Base-by-base conservation (phyloP, 148 eudicot species). In the Gaultheria prostrata region DNA sequence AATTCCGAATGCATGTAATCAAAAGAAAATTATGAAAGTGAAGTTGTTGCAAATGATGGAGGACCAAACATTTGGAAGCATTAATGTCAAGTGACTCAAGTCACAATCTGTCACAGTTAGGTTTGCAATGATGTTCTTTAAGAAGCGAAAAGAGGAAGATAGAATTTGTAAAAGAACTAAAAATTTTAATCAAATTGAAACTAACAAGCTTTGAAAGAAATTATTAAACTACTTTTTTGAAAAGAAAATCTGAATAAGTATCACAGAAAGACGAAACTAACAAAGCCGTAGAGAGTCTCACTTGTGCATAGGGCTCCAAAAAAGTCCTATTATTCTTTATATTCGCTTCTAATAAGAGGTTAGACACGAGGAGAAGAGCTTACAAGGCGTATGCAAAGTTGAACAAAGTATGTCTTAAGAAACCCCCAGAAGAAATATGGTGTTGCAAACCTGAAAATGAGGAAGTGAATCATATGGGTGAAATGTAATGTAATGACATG, bases 351-450 rank as follows among this genome's bases (percentile, higher is more conserved):
- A 7, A 59, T 59, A 21, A 21, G n/a, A 59, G 67, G 67, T 59
- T 8, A 18, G 67, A 21, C 26, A 0, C n/a, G 63, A 24, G 79
- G 54, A 78, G 65, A 5, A 24, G 75, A 39, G 86, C 93, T 84
- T 87, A 94, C 98, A 87, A 87, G 57, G 93, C 86, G 89, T 92
- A 94, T 53, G 97, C 99, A 49, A 92, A 48, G 79, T 93, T 89
- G 83, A 97, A 97, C 86, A 93, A 50, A 21, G 90, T 8, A 78
- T 48, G 86, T 85, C 81, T 92, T 93, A 94, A 49, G 71, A 87
- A 67, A 82, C 97, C 94, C 30, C 98, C 98, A 51, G 98, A 80
- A 57, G 94, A 82, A 71, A 97, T 91, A 89, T 97, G 94, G 84
- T 92, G 94, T 80, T 90, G 88, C 91, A 97, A 87, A 69, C 99